Evolutionary conservation across 371 early-diverging fungal species (phyloP), one percentile per base, ranked within the genome.

Genomic region (Fennellomyces sp.): DNA sequence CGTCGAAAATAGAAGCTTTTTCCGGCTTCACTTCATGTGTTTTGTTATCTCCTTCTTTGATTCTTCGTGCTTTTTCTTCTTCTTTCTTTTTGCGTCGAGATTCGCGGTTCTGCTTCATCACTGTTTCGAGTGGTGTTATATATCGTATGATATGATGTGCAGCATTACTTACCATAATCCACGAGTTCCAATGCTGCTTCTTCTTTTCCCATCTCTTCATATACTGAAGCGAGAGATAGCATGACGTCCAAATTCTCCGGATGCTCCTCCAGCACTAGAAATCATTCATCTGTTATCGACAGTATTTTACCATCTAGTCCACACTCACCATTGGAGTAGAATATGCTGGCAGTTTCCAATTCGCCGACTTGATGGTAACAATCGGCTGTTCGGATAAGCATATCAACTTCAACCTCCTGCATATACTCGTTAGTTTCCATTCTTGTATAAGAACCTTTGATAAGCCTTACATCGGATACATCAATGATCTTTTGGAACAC

Each of bases 191-290:
- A 68, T 1, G 95, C 94, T 49, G 78, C 68, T 12, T 89, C 91
- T 29, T 86, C 82, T 25, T 91, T 84, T 31, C 94, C 95, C 65
- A 88, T 76, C 47, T 91, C 92, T 71, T 95, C 92, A 60, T 94
- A 94, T 0, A 95, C 82, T 35, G 91, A 82, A 11, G 90, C 92
- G 4, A 97, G 75, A 52, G 89, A 84, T 70, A 92, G 69, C 68
- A 90, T 88, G 58, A 88, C 84, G 25, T 92, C 92, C 21, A 88
- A 65, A 65, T 93, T 89, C 10, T 84, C 73, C 0, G 92, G 88
- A 45, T 76, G 75, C 25, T 76, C 76, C 17, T 78, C 76, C 62
- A 81, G 33, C 0, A 81, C 80, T 79, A 42, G 3, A 30, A 36
- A 12, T 29, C 2, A 36, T 27, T 30, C 35, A 13, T 23, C 48